phyloP scores from a whole-genome alignment of 179 eudicot species.

The Nepenthes alata region DNA sequence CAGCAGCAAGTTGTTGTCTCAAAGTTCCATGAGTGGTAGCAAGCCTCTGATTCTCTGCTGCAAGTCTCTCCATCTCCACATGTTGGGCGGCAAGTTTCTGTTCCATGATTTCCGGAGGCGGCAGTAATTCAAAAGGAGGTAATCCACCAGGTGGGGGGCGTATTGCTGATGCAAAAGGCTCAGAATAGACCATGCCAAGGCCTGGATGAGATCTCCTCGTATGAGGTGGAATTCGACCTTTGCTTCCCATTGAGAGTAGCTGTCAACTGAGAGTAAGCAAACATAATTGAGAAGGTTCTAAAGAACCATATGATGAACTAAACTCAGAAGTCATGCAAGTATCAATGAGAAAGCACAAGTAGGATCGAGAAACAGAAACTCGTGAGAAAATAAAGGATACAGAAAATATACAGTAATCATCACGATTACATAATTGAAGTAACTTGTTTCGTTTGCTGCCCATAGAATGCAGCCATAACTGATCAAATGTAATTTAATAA shows the following conservation, averaged over 20 bases:
- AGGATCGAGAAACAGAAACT: too few species aligned
- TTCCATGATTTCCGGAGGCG: constrained; percentile 78
- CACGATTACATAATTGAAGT: too few species aligned
- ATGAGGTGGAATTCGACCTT: constrained; percentile 78
- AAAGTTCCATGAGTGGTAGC: constrained; percentile 78
- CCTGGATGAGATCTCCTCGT: constrained; percentile 65
- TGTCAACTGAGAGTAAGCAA: not conserved
- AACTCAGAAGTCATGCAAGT: too few species aligned
- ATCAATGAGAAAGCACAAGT: too few species aligned
- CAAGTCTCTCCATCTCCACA: constrained; percentile 73
- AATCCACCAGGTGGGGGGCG: constrained; percentile 59
- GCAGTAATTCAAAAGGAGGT: constrained; percentile 70
- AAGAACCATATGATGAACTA: too few species aligned
- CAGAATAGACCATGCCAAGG: constrained; percentile 42
- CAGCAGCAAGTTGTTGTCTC: constrained; percentile 85
- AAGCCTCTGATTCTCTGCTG: constrained; percentile 79
- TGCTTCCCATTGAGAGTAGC: constrained; percentile 61
- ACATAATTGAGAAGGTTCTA: too few species aligned
- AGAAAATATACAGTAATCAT: too few species aligned
- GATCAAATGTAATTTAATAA: too few species aligned
- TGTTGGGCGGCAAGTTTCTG: constrained; percentile 81
- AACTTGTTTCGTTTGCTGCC: too few species aligned
- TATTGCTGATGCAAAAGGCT: constrained; percentile 38
- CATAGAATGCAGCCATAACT: too few species aligned
- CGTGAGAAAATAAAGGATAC: too few species aligned